phyloP scores from a whole-genome alignment of 495 filamentous ascomycete species.

The Penicillium roqueforti region DNA sequence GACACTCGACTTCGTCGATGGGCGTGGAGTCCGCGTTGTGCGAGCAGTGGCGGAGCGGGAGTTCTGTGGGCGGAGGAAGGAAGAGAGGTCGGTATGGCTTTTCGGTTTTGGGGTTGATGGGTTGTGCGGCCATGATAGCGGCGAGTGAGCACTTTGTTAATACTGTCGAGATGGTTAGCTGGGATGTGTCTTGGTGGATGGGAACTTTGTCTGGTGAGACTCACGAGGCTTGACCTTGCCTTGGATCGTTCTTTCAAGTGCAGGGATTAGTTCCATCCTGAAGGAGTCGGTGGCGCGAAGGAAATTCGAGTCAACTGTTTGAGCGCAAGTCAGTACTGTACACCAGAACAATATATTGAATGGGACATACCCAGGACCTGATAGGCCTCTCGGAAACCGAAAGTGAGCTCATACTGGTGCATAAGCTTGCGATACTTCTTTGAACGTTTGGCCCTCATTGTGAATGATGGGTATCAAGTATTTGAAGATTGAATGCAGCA shows the following conservation, averaged over 20 bases:
- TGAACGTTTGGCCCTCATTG: conserved; percentile 84
- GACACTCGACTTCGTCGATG: conserved; percentile 71
- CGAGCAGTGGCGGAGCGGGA: conserved; percentile 83
- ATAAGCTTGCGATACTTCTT: conserved; percentile 98
- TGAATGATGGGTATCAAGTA: conserved; percentile 22
- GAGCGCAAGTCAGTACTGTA: conserved; percentile 12
- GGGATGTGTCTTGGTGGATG: conserved; percentile 1
- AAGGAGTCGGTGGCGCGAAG: conserved; percentile 66
- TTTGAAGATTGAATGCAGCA: conserved; percentile 16
- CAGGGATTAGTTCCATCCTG: conserved; percentile 74
- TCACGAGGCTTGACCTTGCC: conserved; percentile 80
- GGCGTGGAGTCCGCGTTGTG: conserved; percentile 79
- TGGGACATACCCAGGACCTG: conserved; percentile 68
- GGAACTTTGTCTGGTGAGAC: conserved; percentile 20
- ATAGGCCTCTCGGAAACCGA: conserved; percentile 88
- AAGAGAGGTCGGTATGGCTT: conserved; percentile 38
- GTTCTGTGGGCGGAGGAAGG: conserved; percentile 45
- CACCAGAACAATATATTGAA: background rate
- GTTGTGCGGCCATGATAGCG: conserved; percentile 42
- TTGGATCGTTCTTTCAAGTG: conserved; percentile 70
- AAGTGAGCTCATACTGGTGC: conserved; percentile 78
- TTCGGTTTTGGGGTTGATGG: conserved; percentile 45
- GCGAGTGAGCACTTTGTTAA: conserved; percentile 58
- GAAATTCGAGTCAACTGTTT: conserved; percentile 71
- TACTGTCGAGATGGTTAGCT: conserved; percentile 37